Percentiles rank a stretch among this genome's conserved stretches.
Conservation (phyloP, 1,284 basidiomycete species). For the Moesziomyces globuligerus region DNA sequence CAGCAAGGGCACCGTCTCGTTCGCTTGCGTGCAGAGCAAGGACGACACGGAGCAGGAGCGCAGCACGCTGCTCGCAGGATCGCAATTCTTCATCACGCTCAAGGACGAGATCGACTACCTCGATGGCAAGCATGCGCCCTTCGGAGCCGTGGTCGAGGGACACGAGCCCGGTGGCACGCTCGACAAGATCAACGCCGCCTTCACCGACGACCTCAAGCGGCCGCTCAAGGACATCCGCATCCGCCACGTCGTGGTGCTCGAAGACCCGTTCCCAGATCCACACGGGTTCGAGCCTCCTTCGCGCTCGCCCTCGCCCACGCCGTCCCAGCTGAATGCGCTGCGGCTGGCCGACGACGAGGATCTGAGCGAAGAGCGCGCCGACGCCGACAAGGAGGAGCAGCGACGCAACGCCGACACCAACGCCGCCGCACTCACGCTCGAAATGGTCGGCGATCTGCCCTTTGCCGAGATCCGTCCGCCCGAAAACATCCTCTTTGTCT, state of each 20-base stretch:
- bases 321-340: slow-evolving; percentile 67
- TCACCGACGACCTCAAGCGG: slow-evolving; percentile 84
- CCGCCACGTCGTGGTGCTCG: slow-evolving; percentile 83
- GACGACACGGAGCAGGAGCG: slow-evolving; percentile 72
- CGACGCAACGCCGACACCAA: slow-evolving; percentile 85
- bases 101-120: slow-evolving; percentile 90
- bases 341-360: slow-evolving; percentile 78
- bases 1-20: slow-evolving; percentile 83
- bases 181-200: slow-evolving; percentile 91
- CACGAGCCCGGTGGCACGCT: slow-evolving; percentile 77
- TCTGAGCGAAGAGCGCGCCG: slow-evolving; percentile 71
- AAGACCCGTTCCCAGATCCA: slow-evolving; percentile 94
- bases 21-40: slow-evolving; percentile 39
- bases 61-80: slow-evolving; percentile 82
- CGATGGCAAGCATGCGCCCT: slow-evolving; percentile 93
- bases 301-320: slow-evolving; percentile 75
- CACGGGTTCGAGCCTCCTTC: slow-evolving; percentile 73
- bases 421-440: slow-evolving; percentile 92
- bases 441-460: slow-evolving; percentile 98
- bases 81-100: slow-evolving; percentile 95
- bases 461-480: slow-evolving; percentile 97
- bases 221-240: slow-evolving; percentile 94
- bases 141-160: slow-evolving; percentile 94
- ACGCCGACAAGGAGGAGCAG: slow-evolving; percentile 82
- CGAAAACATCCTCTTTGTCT: slow-evolving; percentile 98